Base-by-base conservation (phyloP, 352 stramenopile species). In the Elongisporangium undulatum region DNA sequence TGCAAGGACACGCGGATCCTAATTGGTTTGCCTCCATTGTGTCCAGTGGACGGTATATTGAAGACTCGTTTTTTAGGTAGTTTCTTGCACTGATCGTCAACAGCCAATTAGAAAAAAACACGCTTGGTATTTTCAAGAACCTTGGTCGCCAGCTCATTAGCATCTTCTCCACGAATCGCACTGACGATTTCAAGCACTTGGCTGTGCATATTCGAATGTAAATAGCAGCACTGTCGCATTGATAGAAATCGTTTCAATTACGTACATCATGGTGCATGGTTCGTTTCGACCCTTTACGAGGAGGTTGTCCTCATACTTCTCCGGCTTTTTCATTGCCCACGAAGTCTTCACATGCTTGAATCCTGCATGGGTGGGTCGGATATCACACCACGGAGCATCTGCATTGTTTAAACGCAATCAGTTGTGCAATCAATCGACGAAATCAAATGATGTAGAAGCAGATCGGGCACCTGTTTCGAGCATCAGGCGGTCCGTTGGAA, bases 341-440 rank as follows among this genome's bases (percentile, higher is more conserved):
- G 67, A 79, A 5, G 94, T 99, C 63, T 91, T 71, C 16, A 99
- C 79, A 56, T 96, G 88, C 12, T 64, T 8, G 55, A 89, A 91
- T 3, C 96, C 87, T 45, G 96, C 95, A 72, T 99, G 96, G 2
- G 94, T 98, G 10, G 82, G 71, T 39, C 94, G 90, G 54, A 99
- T 97, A 65, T 98, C 95, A 69, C 96, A 99, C 92, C 96, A 99
- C 21, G 97, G 97, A 55, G 92, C 94, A 72, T 99, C 97, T 92
- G 10, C 53, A 34, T 53, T 16, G 9, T 19, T 38, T 39, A 23
- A 49, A 12, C 19, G 26, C 24, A 3, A 22, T 41, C 10, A 16
- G 22, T n/a, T 0, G 38, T 4, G 3, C 12, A 39, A 24, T n/a
- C 3, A 53, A 45, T 51, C 20, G 4, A 4, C 38, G 10, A 62